Evolutionary conservation across 1,139 yeast species (phyloP).

Genomic region (Tardiomyces depauwii): DNA sequence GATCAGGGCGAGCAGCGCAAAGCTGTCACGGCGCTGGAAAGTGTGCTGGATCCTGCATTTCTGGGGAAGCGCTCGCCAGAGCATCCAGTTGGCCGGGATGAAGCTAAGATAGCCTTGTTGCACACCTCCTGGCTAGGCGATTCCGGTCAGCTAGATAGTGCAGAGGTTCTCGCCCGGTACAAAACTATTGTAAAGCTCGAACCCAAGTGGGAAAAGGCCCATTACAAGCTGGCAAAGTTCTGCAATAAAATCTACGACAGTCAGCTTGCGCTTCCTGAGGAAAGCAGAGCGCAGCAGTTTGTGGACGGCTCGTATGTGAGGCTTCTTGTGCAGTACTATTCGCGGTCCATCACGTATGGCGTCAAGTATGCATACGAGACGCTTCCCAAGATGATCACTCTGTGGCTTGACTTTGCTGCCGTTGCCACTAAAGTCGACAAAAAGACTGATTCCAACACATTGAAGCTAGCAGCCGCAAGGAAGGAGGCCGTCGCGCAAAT

Average conservation of each 20-base stretch:
- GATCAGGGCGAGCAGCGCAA: slow-evolving; percentile 80
- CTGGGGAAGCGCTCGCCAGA: slow-evolving; percentile 10
- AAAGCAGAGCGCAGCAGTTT: slow-evolving; percentile 21
- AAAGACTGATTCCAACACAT: slow-evolving; percentile 12
- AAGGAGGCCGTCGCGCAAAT: slow-evolving; percentile 13
- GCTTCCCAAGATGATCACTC: slow-evolving; percentile 75
- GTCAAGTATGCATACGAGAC: slow-evolving; percentile 69
- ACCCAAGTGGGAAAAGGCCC: slow-evolving; percentile 64
- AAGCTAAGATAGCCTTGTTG: slow-evolving; percentile 50
- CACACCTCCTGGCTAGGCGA: slow-evolving; percentile 85
- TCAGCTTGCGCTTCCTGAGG: slow-evolving; percentile 29
- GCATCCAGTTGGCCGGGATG: slow-evolving; percentile 14
- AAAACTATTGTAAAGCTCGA: slow-evolving; percentile 46
- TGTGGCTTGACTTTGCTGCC: slow-evolving; percentile 79
- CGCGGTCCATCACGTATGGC: slow-evolving; percentile 60
- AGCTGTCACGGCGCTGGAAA: slow-evolving; percentile 61
- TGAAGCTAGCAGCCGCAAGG: slow-evolving; percentile 11
- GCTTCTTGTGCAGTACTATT: slow-evolving; percentile 51
- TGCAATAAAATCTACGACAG: slow-evolving; percentile 69
- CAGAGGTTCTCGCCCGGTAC: slow-evolving; percentile 62
- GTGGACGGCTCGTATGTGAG: slow-evolving; percentile 55
- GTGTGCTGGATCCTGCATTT: slow-evolving; percentile 22
- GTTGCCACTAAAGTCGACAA: slow-evolving; percentile 5
- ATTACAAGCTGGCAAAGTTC: slow-evolving; percentile 71
- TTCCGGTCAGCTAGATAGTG: slow-evolving; percentile 76